Evolutionary conservation across 192 early-diverging fungal species (phyloP), one percentile per base, ranked within the genome.

Genomic region (Mortierella antarctica): DNA sequence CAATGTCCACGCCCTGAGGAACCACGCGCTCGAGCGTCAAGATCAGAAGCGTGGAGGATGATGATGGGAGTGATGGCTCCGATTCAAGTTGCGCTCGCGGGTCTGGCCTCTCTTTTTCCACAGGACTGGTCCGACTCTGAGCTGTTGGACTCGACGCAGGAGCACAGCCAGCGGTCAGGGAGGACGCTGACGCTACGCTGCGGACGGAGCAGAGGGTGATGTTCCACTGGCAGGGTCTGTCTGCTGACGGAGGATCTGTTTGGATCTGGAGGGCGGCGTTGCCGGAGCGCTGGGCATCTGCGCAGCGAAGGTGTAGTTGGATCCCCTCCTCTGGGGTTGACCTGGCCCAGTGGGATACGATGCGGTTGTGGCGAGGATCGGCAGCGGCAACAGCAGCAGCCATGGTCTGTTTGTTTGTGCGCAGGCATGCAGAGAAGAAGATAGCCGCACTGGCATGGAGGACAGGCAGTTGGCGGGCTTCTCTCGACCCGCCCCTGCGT

Each of bases 251-350:
- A 51, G 66, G 54, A 2, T 68, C 50, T 42, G 74, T 76, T 9
- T 50, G 51, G 17, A 76, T 54, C 5, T 57, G 59, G 3, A 64
- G 46, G 20, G 65, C 73, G 14, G 13, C 14, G 2, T n/a, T 10
- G 2, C 55, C 18, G 8, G 11, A 8, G 1, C 18, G 58, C 15
- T 55, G 47, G 11, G 63, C 42, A 17, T 76, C 74, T 11, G 31
- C 45, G 0, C 53, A 42, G 12, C 45, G 68, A 17, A 76, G 69
- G 54, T 69, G 62, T 18, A 67, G 21, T n/a, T 76, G 74, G 62
- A 76, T 69, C 14, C 74, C 74, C 57, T 76, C 74, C 45, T 76
- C 74, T 15, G 74, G 74, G 0, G 66, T 76, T 6, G 74, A 63
- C 47, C 56, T 68, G 55, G 60, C 54, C 74, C 74, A 76, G 61